Evolutionary conservation across 73 alveolate genomes (phyloP).

Genomic region (Uronychia binucleata): DNA sequence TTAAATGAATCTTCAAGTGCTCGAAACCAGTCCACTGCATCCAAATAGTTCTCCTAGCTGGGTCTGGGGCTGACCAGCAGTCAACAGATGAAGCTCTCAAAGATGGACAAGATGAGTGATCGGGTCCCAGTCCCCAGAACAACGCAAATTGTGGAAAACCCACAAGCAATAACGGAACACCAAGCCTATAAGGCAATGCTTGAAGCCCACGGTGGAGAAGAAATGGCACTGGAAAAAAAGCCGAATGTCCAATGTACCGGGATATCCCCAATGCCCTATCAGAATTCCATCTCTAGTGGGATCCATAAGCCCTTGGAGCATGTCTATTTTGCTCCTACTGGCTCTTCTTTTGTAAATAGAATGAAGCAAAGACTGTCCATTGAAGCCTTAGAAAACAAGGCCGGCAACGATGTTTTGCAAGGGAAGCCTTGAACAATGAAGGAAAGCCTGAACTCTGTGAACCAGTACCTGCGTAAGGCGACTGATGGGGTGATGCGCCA

Average conservation of each 20-base stretch:
- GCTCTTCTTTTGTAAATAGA: neutral
- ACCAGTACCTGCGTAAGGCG: neutral
- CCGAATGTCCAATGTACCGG: neutral
- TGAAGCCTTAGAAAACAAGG: neutral
- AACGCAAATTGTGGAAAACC: neutral
- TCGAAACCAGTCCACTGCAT: neutral
- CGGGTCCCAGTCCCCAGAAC: no score
- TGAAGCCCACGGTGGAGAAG: neutral
- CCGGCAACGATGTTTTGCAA: neutral
- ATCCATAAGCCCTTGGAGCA: neutral
- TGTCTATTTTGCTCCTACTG: neutral
- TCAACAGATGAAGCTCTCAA: no score
- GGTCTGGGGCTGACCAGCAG: no score
- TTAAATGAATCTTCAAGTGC: neutral
- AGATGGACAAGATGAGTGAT: no score
- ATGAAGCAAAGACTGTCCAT: neutral
- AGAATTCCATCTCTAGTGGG: neutral
- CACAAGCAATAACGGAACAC: neutral
- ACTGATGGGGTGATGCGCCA: neutral
- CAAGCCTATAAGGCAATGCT: neutral
- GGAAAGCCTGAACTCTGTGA: neutral
- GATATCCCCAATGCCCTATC: neutral
- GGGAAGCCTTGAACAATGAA: neutral
- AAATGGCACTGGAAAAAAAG: no score
- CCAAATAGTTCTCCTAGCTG: no score